A percentile compares a stretch with the other conserved stretches of the same genome.
Conservation (phyloP, 2,329 filamentous ascomycete species). For the Aurifilum marmelostoma region DNA sequence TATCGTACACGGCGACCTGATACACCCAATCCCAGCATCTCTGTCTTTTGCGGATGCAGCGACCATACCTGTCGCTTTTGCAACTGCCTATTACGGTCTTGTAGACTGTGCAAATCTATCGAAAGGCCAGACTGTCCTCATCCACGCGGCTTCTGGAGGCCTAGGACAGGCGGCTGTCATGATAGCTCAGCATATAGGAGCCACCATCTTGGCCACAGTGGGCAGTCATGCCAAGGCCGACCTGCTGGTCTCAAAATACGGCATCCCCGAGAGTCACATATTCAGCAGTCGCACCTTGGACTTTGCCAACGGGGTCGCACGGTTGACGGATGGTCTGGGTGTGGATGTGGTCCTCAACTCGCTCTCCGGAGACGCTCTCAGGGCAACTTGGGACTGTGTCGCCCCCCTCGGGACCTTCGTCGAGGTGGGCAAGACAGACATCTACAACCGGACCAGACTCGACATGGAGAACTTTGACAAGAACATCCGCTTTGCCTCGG, state of each 20-base stretch:
- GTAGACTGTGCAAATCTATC: constrained; percentile 35
- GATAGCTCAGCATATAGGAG: constrained; percentile 41
- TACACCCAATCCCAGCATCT: constrained; percentile 20
- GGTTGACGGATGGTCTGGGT: constrained; percentile 14
- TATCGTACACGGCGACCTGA: constrained; percentile 10
- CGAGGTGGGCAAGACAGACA: constrained; percentile 39
- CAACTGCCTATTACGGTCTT: constrained; percentile 46
- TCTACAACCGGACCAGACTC: constrained; percentile 37
- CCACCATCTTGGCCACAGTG: constrained; percentile 46
- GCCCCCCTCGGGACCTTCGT: constrained; percentile 38
- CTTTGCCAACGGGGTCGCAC: constrained; percentile 12
- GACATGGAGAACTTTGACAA: constrained; percentile 41
- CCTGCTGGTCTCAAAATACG: constrained; percentile 38
- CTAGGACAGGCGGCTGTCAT: constrained; percentile 49
- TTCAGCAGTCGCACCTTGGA: constrained; percentile 32
- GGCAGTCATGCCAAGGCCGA: constrained; percentile 37
- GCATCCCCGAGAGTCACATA: constrained; percentile 43
- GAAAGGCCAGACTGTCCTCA: constrained; percentile 40
- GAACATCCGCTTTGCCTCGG: constrained; percentile 21
- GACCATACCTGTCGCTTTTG: constrained; percentile 24
- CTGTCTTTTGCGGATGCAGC: constrained; percentile 25
- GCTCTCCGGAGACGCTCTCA: constrained; percentile 32
- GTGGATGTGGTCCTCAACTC: constrained; percentile 29
- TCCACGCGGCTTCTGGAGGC: constrained; percentile 48
- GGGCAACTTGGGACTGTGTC: constrained; percentile 35